Evolutionary conservation across 225 moss, liverwort and hornwort species (phyloP).

Genomic region (Polytrichum commune): DNA sequence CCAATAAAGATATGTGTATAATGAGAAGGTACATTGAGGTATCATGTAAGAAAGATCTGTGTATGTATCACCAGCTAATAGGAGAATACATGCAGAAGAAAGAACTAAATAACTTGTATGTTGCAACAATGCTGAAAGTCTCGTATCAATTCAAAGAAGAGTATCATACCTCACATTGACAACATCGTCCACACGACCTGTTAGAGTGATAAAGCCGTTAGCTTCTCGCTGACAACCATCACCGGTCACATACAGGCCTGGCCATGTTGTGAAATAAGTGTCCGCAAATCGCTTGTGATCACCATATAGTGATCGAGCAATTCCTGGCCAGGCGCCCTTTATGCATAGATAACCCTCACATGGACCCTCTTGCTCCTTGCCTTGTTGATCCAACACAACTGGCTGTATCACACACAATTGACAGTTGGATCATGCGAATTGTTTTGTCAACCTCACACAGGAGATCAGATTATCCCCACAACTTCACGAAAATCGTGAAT

Average conservation of each 20-base stretch:
- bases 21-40: no score
- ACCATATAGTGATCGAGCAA: constrained; percentile 66
- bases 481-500: no score
- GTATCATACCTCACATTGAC: constrained; percentile 57
- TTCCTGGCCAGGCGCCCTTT: constrained; percentile 78
- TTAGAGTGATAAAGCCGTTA: constrained; percentile 75
- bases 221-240: constrained; percentile 74
- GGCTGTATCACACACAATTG: constrained; percentile 27
- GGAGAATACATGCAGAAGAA: no score
- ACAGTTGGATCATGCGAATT: no score
- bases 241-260: constrained; percentile 68
- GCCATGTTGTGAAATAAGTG: constrained; percentile 70
- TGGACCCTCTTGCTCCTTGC: constrained; percentile 63
- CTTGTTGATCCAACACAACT: constrained; percentile 59
- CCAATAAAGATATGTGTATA: no score
- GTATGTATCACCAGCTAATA: no score
- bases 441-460: background rate
- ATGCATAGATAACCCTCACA: constrained; percentile 74
- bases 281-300: constrained; percentile 67
- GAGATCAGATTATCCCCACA: background rate
- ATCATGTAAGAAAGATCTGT: no score
- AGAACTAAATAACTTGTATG: no score
- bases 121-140: background rate
- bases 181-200: constrained; percentile 77
- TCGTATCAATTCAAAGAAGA: background rate